Base-by-base conservation (phyloP, 2,329 filamentous ascomycete genomes). In the Botrytis medusae region DNA sequence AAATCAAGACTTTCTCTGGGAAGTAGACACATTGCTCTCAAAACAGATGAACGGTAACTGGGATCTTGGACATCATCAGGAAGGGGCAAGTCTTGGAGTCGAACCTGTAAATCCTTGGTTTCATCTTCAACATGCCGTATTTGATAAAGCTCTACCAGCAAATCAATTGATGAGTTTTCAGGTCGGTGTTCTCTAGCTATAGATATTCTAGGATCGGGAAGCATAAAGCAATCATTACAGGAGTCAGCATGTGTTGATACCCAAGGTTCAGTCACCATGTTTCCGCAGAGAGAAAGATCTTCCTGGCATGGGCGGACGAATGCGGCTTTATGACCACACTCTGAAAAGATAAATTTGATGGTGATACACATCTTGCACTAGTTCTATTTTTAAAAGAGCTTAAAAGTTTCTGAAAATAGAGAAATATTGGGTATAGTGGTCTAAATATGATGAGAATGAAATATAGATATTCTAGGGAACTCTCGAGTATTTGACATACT, bases 311-410 rank as follows among this genome's bases (percentile, higher is more conserved):
- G 9, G 4, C 64, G 64, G 2, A 40, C 9, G 25, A 29, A 40
- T 4, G 0, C 0, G 20, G 7, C 10, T 5, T 29, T 0, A n/a
- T 68, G 64, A 12, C 25, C 34, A 25, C 64, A 68, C 5, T 14
- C 18, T 1, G 0, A 9, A 10, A 29, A 68, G 1, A 1, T 0
- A 9, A 68, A 22, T 0, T 7, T 2, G 14, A 68, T 10, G 12
- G 9, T 32, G 12, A 68, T 42, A 57, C 64, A 68, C 48, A 68
- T 68, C 16, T 57, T 68, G 64, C 12, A 42, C 40, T 29, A 42
- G 2, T 25, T 42, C 37, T 37, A 37, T 16, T 25, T 16, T 12
- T 18, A 4, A 32, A 22, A 51, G 20, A 29, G 1, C 51, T 51
- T 16, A n/a, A 6, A 22, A 20, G 34, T 14, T 40, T 6, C 12